A percentile compares a stretch with the other conserved stretches of the same genome.
These are phyloP conservation scores for Cordyceps farinosa DNA, from an alignment of 2,329 filamentous ascomycete species.

Conservation along the genomic window DNA sequence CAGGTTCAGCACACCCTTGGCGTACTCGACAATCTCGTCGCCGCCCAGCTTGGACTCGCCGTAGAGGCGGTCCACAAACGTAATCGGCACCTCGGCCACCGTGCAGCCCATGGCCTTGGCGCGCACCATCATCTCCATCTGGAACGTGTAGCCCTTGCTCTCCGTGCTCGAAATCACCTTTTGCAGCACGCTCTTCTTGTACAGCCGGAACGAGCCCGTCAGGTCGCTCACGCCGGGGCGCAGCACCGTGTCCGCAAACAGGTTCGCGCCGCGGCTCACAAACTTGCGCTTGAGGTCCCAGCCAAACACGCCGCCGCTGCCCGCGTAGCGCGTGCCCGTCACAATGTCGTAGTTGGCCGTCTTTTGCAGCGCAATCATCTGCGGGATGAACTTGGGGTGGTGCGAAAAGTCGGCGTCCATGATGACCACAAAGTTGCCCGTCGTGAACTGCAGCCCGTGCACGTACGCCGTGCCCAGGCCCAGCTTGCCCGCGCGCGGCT, in stretches of 20 bases:
- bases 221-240: conserved; percentile 92
- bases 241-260: conserved; percentile 93
- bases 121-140: conserved; percentile 99
- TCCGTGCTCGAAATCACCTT: conserved; percentile 88
- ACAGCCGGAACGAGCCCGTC: conserved; percentile 90
- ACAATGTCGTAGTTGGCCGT: conserved; percentile 86
- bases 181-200: conserved; percentile 85
- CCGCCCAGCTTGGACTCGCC: conserved; percentile 93
- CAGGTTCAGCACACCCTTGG: conserved; percentile 74
- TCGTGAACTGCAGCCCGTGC: conserved; percentile 84
- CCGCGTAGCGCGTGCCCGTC: conserved; percentile 91
- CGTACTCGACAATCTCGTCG: conserved; percentile 94
- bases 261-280: conserved; percentile 81
- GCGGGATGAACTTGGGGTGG: conserved; percentile 97
- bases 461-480: conserved; percentile 97
- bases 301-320: conserved; percentile 83
- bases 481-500: conserved; percentile 88
- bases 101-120: conserved; percentile 94
- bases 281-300: conserved; percentile 94
- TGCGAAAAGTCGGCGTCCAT: conserved; percentile 99
- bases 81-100: conserved; percentile 93
- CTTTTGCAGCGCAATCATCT: conserved; percentile 83
- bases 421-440: conserved; percentile 96
- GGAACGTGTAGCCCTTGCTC: conserved; percentile 97
- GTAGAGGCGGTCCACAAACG: conserved; percentile 91